Evolutionary conservation across 805 yeast species (phyloP).

Genomic region (Metschnikowia borealis): DNA sequence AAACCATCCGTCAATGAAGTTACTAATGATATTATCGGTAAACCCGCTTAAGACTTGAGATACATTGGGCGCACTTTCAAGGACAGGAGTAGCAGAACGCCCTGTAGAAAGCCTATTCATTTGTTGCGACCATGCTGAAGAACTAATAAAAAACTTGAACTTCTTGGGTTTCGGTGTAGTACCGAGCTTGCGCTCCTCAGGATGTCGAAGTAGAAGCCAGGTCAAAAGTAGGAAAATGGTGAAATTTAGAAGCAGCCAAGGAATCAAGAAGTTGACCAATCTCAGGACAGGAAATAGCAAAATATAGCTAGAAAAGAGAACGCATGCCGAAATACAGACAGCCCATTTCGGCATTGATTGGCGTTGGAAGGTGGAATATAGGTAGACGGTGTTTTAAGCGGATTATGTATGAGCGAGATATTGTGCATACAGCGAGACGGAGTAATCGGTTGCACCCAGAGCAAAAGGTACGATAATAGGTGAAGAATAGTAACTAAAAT

Average conservation of each 20-base stretch:
- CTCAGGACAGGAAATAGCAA: neutral
- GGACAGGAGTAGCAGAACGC: neutral
- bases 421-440: slow-evolving; percentile 2
- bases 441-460: neutral
- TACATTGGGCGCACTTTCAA: slow-evolving; percentile 24
- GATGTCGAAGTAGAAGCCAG: neutral
- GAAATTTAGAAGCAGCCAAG: neutral
- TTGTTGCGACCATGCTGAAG: neutral
- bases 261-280: neutral
- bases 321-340: neutral
- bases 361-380: neutral
- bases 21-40: slow-evolving; percentile 44
- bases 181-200: slow-evolving; percentile 1
- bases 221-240: neutral
- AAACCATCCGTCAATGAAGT: slow-evolving; percentile 60
- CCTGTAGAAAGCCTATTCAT: neutral
- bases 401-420: neutral
- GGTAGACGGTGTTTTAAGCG: neutral
- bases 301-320: neutral
- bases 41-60: slow-evolving; percentile 51
- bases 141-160: neutral
- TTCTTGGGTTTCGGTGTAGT: neutral
- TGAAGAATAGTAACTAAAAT: neutral
- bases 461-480: neutral
- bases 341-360: slow-evolving; percentile 3